A percentile compares a stretch with the other conserved stretches of the same genome.
phyloP scores from a whole-genome alignment of 768 basidiomycete genomes.

The Filobasidium floriforme region DNA sequence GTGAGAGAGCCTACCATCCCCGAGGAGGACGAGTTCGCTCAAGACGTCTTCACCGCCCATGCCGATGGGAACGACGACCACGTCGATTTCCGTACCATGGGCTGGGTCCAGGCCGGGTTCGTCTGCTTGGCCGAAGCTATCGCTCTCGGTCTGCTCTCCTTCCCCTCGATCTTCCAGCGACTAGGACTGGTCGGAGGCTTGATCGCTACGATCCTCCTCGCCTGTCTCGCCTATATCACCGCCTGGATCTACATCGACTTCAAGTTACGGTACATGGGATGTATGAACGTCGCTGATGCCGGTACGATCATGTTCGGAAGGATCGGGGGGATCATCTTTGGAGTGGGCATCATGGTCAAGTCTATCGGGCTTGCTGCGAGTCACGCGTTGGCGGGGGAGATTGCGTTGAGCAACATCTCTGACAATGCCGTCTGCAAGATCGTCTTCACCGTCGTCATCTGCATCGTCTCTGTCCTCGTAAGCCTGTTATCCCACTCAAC shows the following conservation, averaged over 20 bases:
- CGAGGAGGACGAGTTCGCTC: constrained; percentile 13
- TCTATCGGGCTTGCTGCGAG: constrained; percentile 28
- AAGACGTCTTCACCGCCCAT: constrained; percentile 14
- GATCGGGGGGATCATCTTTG: constrained; percentile 26
- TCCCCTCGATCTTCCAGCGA: constrained; percentile 30
- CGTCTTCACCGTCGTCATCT: constrained; percentile 26
- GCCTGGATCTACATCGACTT: constrained; percentile 33
- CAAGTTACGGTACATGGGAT: constrained; percentile 30
- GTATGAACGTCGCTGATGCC: constrained; percentile 21
- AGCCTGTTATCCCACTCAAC: not conserved
- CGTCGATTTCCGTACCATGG: constrained; percentile 31
- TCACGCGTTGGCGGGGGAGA: constrained; percentile 29
- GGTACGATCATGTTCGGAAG: constrained; percentile 29
- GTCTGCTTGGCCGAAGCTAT: constrained; percentile 32
- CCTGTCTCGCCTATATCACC: constrained; percentile 28
- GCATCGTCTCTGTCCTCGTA: constrained; percentile 26
- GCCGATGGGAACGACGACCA: constrained; percentile 26
- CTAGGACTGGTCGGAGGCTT: constrained; percentile 31
- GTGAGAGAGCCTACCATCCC: not conserved
- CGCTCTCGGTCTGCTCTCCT: constrained; percentile 30
- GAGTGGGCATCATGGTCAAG: constrained; percentile 28
- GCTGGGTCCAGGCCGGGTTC: constrained; percentile 32
- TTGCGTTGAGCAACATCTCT: constrained; percentile 24
- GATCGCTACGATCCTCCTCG: constrained; percentile 26
- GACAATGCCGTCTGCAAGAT: constrained; percentile 30